These are phyloP conservation scores for Sabuloglossum arenarium DNA, from an alignment of 495 filamentous ascomycete species.

Conservation along the genomic window DNA sequence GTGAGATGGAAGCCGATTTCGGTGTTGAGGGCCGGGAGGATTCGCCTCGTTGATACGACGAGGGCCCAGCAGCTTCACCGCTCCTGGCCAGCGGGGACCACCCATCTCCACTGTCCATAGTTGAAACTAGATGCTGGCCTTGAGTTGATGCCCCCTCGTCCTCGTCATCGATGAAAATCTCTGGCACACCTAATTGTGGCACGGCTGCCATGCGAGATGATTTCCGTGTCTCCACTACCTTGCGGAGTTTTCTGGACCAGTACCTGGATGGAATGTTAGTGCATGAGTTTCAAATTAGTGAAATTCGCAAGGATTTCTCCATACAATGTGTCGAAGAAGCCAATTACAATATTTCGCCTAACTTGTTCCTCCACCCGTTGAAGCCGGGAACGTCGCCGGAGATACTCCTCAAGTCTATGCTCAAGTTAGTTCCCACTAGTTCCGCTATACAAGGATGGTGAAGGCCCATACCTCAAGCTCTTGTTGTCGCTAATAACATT, in stretches of 20 bases:
- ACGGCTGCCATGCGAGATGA: slow-evolving; percentile 53
- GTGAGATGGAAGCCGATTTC: background rate
- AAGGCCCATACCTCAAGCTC: slow-evolving; percentile 44
- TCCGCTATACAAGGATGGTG: background rate
- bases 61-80: background rate
- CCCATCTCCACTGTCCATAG: background rate
- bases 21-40: background rate
- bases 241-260: slow-evolving; percentile 68
- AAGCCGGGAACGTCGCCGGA: slow-evolving; percentile 72
- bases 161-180: slow-evolving; percentile 69
- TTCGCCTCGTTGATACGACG: background rate
- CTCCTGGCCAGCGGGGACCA: background rate
- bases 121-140: background rate
- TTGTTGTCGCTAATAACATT: slow-evolving; percentile 98
- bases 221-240: slow-evolving; percentile 40
- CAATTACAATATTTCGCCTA: slow-evolving; percentile 64
- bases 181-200: slow-evolving; percentile 68
- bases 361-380: slow-evolving; percentile 96
- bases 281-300: slow-evolving; percentile 3
- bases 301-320: slow-evolving; percentile 1
- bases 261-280: slow-evolving; percentile 21
- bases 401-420: slow-evolving; percentile 68
- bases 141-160: slow-evolving; percentile 15
- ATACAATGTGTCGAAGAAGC: slow-evolving; percentile 88
- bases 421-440: slow-evolving; percentile 5